These are phyloP conservation scores for Colletotrichum filicis DNA, from an alignment of 2,329 filamentous ascomycete species.

Conservation along the genomic window DNA sequence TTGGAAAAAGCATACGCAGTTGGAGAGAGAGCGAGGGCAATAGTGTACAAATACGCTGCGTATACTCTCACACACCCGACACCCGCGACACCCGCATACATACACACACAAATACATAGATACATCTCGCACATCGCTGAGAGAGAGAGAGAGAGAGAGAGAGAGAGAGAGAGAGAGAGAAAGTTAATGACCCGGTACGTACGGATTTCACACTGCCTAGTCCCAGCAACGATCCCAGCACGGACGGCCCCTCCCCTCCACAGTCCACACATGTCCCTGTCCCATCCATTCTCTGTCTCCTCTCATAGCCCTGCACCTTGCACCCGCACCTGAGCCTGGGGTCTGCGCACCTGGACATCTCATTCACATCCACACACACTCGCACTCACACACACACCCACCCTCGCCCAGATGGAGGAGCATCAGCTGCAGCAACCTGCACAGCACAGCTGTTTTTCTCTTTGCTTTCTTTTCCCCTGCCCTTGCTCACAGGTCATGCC, in stretches of 20 bases:
- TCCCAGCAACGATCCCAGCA: conserved; percentile 26
- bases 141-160: neutral
- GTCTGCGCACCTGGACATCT: neutral
- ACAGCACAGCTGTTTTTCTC: neutral
- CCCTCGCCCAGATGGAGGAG: neutral
- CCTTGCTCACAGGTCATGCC: conserved; percentile 1
- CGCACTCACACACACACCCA: neutral
- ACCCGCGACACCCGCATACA: too few species aligned
- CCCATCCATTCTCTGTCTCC: neutral
- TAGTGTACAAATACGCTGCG: neutral
- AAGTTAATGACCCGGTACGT: conserved; percentile 1
- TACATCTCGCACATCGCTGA: neutral
- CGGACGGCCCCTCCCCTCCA: conserved; percentile 23
- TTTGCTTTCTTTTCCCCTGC: neutral
- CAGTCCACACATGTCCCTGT: conserved; percentile 6
- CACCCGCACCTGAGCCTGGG: neutral
- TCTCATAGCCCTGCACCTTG: neutral
- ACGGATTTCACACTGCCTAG: neutral
- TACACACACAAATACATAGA: neutral
- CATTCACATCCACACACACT: neutral
- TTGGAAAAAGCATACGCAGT: neutral
- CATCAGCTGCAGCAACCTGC: neutral
- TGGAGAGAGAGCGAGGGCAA: neutral
- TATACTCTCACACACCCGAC: neutral
- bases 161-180: too few species aligned